A percentile compares a stretch with the other conserved stretches of the same genome.
These are phyloP conservation scores for Akebia trifoliata DNA, from an alignment of 164 flowering plant species.

Conservation along the genomic window DNA sequence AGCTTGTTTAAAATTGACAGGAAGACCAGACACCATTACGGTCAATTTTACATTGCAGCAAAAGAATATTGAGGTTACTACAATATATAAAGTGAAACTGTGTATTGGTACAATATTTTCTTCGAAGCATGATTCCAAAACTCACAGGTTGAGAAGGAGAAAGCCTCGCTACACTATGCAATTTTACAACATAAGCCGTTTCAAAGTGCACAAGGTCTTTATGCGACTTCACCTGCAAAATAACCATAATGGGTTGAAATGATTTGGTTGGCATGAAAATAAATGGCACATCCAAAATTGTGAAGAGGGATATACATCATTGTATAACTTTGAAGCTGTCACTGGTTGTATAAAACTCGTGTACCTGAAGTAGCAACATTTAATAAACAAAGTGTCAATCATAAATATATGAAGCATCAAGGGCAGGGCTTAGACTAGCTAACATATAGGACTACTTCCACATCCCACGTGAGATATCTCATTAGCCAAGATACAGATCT, in stretches of 20 bases:
- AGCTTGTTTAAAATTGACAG: too few species aligned
- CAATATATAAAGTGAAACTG: not conserved
- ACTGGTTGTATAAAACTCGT: constrained; percentile 96
- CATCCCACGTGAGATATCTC: not conserved
- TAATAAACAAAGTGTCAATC: not conserved
- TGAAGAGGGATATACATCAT: constrained; percentile 54
- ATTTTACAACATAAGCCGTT: constrained; percentile 97
- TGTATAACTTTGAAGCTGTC: constrained; percentile 78
- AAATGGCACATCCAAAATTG: constrained; percentile 2
- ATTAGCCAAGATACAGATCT: not conserved
- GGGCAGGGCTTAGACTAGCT: not conserved
- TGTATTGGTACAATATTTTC: not conserved
- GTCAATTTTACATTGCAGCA: too few species aligned
- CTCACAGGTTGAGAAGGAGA: constrained; percentile 86
- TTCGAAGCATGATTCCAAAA: constrained; percentile 1
- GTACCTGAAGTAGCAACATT: constrained; percentile 49
- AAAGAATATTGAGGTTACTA: not conserved
- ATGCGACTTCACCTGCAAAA: constrained; percentile 74
- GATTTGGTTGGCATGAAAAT: not conserved
- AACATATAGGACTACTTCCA: not conserved
- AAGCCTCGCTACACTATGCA: constrained; percentile 84
- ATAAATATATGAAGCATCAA: not conserved
- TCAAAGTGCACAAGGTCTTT: constrained; percentile 89
- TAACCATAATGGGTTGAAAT: constrained; percentile 7
- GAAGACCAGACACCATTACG: too few species aligned